These are phyloP conservation scores for Aspergillus luchuensis DNA, from an alignment of 2,329 filamentous ascomycete genomes.

Conservation along the genomic window DNA sequence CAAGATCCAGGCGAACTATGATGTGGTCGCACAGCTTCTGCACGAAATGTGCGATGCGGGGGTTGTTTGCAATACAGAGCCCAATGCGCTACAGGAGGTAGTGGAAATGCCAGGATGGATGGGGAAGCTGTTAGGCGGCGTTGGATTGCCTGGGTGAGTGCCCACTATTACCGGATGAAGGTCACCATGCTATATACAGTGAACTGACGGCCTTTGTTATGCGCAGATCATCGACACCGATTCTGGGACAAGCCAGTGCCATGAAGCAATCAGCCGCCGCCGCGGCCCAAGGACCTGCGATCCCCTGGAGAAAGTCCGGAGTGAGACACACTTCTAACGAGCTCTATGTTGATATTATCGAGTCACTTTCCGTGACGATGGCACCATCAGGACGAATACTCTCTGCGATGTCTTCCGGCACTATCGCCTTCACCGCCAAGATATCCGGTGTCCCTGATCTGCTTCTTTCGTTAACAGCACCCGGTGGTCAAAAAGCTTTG, in stretches of 20 bases:
- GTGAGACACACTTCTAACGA: conserved; percentile 97
- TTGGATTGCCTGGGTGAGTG: conserved; percentile 73
- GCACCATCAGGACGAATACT: conserved; percentile 88
- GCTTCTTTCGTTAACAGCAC: conserved; percentile 75
- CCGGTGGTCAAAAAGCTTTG: conserved; percentile 77
- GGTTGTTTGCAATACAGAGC: conserved; percentile 84
- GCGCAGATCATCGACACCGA: conserved; percentile 42
- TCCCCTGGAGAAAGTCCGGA: conserved; percentile 89
- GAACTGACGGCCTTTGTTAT: neutral
- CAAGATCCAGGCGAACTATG: conserved; percentile 87
- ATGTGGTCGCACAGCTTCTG: conserved; percentile 89
- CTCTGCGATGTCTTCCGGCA: conserved; percentile 84
- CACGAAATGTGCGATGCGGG: conserved; percentile 97
- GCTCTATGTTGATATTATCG: conserved; percentile 92
- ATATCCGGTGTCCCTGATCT: conserved; percentile 93
- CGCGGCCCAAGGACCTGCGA: conserved; percentile 50
- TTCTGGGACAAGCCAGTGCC: conserved; percentile 41
- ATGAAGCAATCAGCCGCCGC: conserved; percentile 43
- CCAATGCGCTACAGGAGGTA: conserved; percentile 85
- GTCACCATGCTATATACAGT: neutral
- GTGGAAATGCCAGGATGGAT: conserved; percentile 91
- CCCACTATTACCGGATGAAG: neutral
- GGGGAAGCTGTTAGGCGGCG: conserved; percentile 83
- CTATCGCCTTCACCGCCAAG: conserved; percentile 91
- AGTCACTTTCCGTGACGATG: conserved; percentile 82